Conservation (phyloP, 2,329 filamentous ascomycete species). For the Hypoxylon rubiginosum region DNA sequence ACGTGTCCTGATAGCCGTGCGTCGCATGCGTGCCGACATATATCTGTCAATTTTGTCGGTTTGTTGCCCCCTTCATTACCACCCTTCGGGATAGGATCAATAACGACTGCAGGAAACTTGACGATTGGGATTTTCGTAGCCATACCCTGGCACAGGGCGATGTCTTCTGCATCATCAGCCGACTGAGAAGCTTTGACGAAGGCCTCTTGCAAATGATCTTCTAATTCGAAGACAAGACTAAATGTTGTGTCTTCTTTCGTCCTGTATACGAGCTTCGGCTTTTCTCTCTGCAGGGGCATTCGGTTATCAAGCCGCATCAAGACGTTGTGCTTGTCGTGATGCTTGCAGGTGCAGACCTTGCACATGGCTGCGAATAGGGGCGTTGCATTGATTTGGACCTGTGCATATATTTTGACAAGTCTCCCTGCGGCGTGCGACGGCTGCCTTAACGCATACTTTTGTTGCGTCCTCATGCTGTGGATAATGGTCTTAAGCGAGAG, state of each 20-base stretch:
- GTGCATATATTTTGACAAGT: conserved; percentile 11
- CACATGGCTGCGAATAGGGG: conserved; percentile 22
- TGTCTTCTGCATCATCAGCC: not conserved
- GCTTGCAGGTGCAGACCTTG: conserved; percentile 10
- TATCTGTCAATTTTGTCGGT: conserved; percentile 1
- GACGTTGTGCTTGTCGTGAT: conserved; percentile 14
- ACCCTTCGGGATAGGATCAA: not conserved
- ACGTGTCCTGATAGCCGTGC: conserved; percentile 4
- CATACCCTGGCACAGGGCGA: not conserved
- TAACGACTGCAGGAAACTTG: not conserved
- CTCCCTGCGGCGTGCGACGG: conserved; percentile 10
- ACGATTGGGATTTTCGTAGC: not conserved
- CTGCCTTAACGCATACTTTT: conserved; percentile 16
- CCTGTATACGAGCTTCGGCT: not conserved
- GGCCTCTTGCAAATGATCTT: conserved; percentile 10
- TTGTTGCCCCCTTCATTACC: not conserved
- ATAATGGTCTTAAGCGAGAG: not conserved
- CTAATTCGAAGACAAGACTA: conserved; percentile 12
- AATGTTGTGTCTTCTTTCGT: conserved; percentile 6
- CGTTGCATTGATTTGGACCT: conserved; percentile 16
- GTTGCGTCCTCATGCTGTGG: not conserved
- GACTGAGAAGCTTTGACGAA: conserved; percentile 13
- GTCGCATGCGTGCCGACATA: not conserved
- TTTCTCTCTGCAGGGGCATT: conserved; percentile 1
- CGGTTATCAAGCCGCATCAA: conserved; percentile 21